phyloP scores from a whole-genome alignment of 139 green algal species.

The Dunaliella sp. region DNA sequence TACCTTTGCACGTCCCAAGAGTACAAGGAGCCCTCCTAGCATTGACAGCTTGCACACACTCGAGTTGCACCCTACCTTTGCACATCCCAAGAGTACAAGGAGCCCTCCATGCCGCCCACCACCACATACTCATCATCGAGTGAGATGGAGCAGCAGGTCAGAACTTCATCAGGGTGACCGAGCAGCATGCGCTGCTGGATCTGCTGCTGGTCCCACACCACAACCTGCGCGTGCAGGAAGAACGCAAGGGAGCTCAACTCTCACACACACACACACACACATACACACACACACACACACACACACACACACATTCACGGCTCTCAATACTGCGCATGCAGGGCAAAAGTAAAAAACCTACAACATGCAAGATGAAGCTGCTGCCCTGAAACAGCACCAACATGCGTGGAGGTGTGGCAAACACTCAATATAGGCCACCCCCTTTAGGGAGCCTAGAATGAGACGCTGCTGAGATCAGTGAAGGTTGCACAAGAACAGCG shows the following conservation, averaged over 20 bases:
- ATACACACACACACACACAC: slow-evolving; percentile 10
- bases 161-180: slow-evolving; percentile 27
- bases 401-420: no score
- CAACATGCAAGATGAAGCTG: no score
- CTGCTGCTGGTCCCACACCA: slow-evolving; percentile 40
- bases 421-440: no score
- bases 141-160: slow-evolving; percentile 37
- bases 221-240: slow-evolving; percentile 17
- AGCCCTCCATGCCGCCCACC: slow-evolving; percentile 24
- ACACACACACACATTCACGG: slow-evolving; percentile 9
- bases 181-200: slow-evolving; percentile 23
- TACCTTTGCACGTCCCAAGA: slow-evolving; percentile 32
- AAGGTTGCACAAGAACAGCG: no score
- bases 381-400: no score
- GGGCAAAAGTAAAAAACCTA: no score
- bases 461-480: no score
- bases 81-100: slow-evolving; percentile 37
- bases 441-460: no score
- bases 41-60: no score
- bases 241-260: no score
- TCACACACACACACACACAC: slow-evolving; percentile 10
- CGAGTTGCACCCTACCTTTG: slow-evolving; percentile 24
- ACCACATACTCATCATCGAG: slow-evolving; percentile 43
- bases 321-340: no score
- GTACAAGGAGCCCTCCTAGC: slow-evolving; percentile 35